Base-by-base conservation (phyloP, 2,329 filamentous ascomycete genomes). In the Cladophialophora psammophila region DNA sequence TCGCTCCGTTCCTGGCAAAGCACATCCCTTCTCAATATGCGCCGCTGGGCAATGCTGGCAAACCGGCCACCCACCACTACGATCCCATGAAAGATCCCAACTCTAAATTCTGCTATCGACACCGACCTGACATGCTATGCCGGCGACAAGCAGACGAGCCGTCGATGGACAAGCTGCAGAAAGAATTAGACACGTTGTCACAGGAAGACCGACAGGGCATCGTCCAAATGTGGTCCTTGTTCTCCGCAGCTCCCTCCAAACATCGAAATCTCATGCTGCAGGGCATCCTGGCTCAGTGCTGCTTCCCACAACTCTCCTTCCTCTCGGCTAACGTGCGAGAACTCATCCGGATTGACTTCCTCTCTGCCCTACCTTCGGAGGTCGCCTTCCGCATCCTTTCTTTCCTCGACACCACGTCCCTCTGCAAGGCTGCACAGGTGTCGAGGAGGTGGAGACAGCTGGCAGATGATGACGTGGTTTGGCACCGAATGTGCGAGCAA, bases 401-500 rank as follows among this genome's bases (percentile, higher is more conserved):
- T 74, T 95, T 91, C 74, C 89, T 99, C 66, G 95, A 99, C 78
- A 97, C 94, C 0, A 91, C 91, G 1, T 97, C 94, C 0, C 85
- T 99, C 0, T 98, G 95, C 83, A 97, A 97, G 78, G 94, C 95
- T 1, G 93, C 95, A 0, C 94, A 97, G 78, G 95, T 99, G 63
- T 97, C 93, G 77, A 88, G 89, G 66, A 86, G 90, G 73, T 99
- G 95, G 95, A 87, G 92, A 69, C 87, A 87, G 65, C 82, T 99
- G 48, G 94, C 95, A n/a, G 95, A 98, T 74, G 94, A 97, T 76
- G 94, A 99, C 78, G 91, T 96, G 8, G 94, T 99, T 3, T 99
- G 95, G 95, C 92, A 97, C 76, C 91, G 90, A 71, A 97, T 98
- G 94, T 99, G 95, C 77, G 93, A 97, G 78, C 94, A 98, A 76